Evolutionary conservation across 106 monocot species (phyloP).

Genomic region (Acanthochlamys bracteata): DNA sequence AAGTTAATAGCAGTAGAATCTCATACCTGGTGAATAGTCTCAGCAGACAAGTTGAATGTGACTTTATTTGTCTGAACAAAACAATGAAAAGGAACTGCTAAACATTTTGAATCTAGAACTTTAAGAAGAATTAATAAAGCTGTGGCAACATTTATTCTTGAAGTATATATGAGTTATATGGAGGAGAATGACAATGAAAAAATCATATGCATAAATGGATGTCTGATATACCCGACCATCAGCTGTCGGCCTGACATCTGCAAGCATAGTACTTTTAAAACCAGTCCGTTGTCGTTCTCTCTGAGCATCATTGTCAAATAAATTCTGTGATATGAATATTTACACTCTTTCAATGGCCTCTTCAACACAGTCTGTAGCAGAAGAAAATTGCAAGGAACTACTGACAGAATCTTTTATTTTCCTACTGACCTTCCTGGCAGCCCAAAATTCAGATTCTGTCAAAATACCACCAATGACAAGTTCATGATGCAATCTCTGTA

Average conservation of each 20-base stretch:
- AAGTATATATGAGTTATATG: too few relatives aligned
- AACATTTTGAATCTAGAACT: too few relatives aligned
- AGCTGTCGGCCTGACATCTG: slow-evolving; percentile 89
- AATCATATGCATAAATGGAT: slow-evolving; percentile 11
- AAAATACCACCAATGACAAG: slow-evolving; percentile 69
- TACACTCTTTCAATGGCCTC: too few relatives aligned
- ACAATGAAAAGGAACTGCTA: too few relatives aligned
- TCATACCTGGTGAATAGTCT: slow-evolving; percentile 95
- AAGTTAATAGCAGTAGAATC: neutral
- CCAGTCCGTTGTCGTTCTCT: slow-evolving; percentile 66
- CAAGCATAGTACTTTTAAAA: slow-evolving; percentile 94
- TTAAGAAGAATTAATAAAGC: neutral
- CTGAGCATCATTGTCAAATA: slow-evolving; percentile 50
- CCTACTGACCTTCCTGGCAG: slow-evolving; percentile 74
- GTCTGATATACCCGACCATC: slow-evolving; percentile 82
- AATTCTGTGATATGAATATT: slow-evolving; percentile 40
- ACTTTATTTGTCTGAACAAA: slow-evolving; percentile 97
- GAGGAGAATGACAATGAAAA: slow-evolving; percentile 3
- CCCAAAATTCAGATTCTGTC: slow-evolving; percentile 95
- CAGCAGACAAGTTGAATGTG: slow-evolving; percentile 87
- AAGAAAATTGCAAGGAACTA: too few relatives aligned
- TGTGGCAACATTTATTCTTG: too few relatives aligned
- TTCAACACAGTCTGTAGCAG: too few relatives aligned
- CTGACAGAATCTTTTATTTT: too few relatives aligned
- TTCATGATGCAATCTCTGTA: slow-evolving; percentile 85